Evolutionary conservation across 2,329 filamentous ascomycete species (phyloP), one percentile per base, ranked within the genome.

Genomic region (Phyllachora maydis): DNA sequence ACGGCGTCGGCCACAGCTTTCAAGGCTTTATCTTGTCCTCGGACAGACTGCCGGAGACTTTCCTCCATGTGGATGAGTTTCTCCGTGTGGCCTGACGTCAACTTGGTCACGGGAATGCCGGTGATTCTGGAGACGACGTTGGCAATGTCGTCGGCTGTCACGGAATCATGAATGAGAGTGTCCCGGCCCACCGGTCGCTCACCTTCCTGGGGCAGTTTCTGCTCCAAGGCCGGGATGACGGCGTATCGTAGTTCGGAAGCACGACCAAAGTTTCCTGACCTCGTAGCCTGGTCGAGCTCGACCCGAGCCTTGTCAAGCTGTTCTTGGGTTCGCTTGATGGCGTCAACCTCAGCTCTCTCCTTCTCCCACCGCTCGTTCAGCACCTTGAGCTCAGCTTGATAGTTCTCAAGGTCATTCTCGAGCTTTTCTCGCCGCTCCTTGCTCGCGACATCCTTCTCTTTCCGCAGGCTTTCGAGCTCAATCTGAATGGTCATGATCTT

Each of bases 401-500:
- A 75, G 23, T 57, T 54, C 38, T 77, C 76, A 11, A 95, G 49
- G 6, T 74, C 73, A 25, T 63, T 56, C 42, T 95, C 74, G 1
- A 95, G 62, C 39, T 85, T 85, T 37, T 90, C 77, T 12, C 82
- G 64, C 11, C 88, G 68, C 46, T 95, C 88, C 35, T 71, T 72
- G 41, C 82, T 92, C 11, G 77, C 72, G 23, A 92, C 60, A 35
- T 98, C 88, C 8, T 72, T 91, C 45, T 98, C 88, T 39, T 95
- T 95, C 23, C 85, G 67, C 19, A 98, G 51, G 30, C 82, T 93
- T 43, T 95, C 88, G 1, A 95, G 59, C 44, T 98, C 85, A 31
- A 98, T 95, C 41, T 93, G 85, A 9, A 95, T 81, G 0, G 85
- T 95, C 67, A 93, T 90, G 29, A 95, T 92, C 39, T 83, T 79